Percentiles rank a stretch among this genome's conserved stretches.
Conservation (phyloP, 2,329 filamentous ascomycete genomes). For the Aureobasidium sp. region DNA sequence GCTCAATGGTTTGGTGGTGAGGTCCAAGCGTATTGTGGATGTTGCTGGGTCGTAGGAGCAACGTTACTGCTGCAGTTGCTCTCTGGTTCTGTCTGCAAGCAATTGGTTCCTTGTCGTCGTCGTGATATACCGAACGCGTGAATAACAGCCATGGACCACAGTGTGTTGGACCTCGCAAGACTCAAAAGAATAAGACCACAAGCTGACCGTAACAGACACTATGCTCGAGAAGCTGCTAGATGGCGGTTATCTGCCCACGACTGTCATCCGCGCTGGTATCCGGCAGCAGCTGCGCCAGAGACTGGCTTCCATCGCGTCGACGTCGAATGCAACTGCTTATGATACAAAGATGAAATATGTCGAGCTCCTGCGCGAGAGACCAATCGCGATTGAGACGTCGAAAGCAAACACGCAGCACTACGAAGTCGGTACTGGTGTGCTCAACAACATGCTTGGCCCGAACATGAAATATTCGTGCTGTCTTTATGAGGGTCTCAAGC, state of each 20-base stretch:
- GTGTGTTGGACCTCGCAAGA: neutral
- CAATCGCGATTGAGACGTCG: conserved; percentile 62
- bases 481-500: conserved; percentile 57
- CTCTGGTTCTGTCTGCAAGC: neutral
- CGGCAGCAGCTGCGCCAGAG: conserved; percentile 59
- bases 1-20: neutral
- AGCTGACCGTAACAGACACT: conserved; percentile 22
- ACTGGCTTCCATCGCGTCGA: conserved; percentile 47
- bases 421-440: conserved; percentile 61
- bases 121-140: neutral
- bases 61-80: neutral
- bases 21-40: conserved; percentile 10
- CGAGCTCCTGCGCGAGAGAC: conserved; percentile 49
- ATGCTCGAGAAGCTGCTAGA: conserved; percentile 54
- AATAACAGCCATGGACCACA: conserved; percentile 7
- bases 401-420: conserved; percentile 65
- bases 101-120: neutral
- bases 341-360: conserved; percentile 59
- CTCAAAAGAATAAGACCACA: neutral
- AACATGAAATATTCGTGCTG: conserved; percentile 68
- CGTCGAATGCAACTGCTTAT: conserved; percentile 47
- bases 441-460: conserved; percentile 55
- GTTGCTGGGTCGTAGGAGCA: conserved; percentile 5
- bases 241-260: conserved; percentile 55
- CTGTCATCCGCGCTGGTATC: conserved; percentile 58